These are phyloP conservation scores for Fusarium illudens DNA, from an alignment of 2,329 filamentous ascomycete species.

Conservation along the genomic window DNA sequence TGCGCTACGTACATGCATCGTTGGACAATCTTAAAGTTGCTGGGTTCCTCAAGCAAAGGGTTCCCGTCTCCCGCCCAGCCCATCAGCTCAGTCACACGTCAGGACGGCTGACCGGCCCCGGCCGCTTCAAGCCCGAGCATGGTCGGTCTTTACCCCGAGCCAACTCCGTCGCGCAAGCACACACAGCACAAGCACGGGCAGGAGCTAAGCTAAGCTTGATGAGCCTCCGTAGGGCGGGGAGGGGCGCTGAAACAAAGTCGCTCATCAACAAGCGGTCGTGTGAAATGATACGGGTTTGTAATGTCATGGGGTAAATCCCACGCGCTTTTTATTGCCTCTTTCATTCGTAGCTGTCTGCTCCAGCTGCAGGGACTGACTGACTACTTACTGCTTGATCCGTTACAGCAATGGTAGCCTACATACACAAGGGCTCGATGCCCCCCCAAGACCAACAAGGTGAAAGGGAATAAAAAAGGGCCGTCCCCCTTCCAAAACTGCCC, in stretches of 20 bases:
- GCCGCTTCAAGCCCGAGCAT: conserved; percentile 23
- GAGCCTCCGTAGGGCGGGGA: conserved; percentile 8
- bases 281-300: conserved; percentile 18
- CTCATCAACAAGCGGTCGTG: neutral
- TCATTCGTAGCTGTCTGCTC: neutral
- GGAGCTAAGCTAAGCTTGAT: conserved; percentile 18
- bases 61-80: neutral
- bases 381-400: no score
- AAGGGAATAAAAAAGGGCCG: conserved; percentile 1
- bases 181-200: no score
- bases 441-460: conserved; percentile 15
- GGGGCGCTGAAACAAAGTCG: conserved; percentile 13
- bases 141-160: conserved; percentile 24
- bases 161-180: no score
- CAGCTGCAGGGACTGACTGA: conserved; percentile 1
- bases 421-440: neutral
- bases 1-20: neutral
- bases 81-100: conserved; percentile 11
- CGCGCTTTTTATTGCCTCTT: neutral
- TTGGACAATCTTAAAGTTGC: neutral
- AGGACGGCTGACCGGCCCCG: conserved; percentile 17
- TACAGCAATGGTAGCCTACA: neutral
- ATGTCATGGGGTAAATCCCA: conserved; percentile 24
- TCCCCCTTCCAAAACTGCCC: conserved; percentile 5
- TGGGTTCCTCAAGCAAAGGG: neutral